Evolutionary conservation across 805 yeast species (phyloP).

Genomic region (Pichia phayaonensis): DNA sequence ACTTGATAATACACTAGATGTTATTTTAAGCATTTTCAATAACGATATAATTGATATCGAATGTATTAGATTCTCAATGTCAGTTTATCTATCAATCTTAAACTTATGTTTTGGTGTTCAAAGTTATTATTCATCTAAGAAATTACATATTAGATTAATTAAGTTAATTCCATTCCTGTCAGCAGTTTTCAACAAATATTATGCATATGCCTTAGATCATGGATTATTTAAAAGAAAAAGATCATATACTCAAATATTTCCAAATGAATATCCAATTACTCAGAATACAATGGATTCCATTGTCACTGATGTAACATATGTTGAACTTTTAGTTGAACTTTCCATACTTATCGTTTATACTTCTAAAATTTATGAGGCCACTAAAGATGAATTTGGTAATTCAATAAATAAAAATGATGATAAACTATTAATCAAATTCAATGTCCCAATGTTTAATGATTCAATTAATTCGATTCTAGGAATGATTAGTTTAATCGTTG

Average conservation of each 20-base stretch:
- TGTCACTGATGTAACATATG: constrained; percentile 59
- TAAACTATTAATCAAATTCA: constrained; percentile 4
- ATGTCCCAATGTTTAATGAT: constrained; percentile 3
- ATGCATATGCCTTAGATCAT: constrained; percentile 40
- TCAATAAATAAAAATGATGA: background rate
- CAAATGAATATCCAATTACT: constrained; percentile 54
- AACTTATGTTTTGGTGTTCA: constrained; percentile 19
- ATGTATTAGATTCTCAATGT: constrained; percentile 55
- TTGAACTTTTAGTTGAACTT: constrained; percentile 66
- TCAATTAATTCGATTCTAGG: constrained; percentile 30
- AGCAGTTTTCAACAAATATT: constrained; percentile 42
- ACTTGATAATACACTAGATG: constrained; percentile 39
- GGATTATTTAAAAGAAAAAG: constrained; percentile 46
- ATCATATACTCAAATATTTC: constrained; percentile 63
- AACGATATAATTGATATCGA: constrained; percentile 45
- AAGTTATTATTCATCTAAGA: constrained; percentile 22
- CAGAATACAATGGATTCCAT: constrained; percentile 65
- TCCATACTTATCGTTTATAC: constrained; percentile 52
- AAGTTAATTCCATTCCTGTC: constrained; percentile 50
- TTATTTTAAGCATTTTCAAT: constrained; percentile 52
- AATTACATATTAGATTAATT: constrained; percentile 38
- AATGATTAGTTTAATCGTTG: constrained; percentile 31
- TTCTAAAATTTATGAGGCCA: constrained; percentile 28
- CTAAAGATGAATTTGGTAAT: constrained; percentile 2
- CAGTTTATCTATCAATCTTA: constrained; percentile 47